Evolutionary conservation across 768 basidiomycete genomes (phyloP).

Genomic region (Tulasnella calospora): DNA sequence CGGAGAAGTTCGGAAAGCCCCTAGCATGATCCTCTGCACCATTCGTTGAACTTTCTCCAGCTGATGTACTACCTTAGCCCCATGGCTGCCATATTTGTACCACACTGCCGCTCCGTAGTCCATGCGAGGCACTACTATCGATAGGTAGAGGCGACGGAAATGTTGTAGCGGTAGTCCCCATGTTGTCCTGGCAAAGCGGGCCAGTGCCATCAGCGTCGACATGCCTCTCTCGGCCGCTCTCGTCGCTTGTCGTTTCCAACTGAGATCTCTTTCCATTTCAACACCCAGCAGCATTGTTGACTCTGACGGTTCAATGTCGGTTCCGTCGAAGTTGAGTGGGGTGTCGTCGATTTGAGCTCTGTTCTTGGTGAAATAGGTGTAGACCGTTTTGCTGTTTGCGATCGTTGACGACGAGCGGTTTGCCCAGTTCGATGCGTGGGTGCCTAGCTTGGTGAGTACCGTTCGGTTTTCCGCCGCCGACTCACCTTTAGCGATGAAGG

Average conservation of each 20-base stretch:
- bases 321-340: conserved; percentile 1
- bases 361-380: conserved; percentile 14
- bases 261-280: conserved; percentile 7
- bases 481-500: not conserved
- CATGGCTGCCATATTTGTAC: not conserved
- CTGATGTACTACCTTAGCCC: not conserved
- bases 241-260: conserved; percentile 2
- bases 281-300: conserved; percentile 11
- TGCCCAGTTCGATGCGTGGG: not conserved
- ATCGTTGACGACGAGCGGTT: not conserved
- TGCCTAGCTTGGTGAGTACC: not conserved
- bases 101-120: not conserved
- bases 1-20: not conserved
- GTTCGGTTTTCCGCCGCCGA: not conserved
- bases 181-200: not conserved
- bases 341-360: not conserved
- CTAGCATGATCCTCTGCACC: not conserved
- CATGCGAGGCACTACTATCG: not conserved
- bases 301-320: not conserved
- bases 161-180: not conserved
- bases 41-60: not conserved
- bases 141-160: not conserved
- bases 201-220: not conserved
- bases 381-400: conserved; percentile 15
- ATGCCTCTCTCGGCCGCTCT: not conserved